Conservation (phyloP, 352 stramenopile genomes). For the Globisporangium radiosum region DNA sequence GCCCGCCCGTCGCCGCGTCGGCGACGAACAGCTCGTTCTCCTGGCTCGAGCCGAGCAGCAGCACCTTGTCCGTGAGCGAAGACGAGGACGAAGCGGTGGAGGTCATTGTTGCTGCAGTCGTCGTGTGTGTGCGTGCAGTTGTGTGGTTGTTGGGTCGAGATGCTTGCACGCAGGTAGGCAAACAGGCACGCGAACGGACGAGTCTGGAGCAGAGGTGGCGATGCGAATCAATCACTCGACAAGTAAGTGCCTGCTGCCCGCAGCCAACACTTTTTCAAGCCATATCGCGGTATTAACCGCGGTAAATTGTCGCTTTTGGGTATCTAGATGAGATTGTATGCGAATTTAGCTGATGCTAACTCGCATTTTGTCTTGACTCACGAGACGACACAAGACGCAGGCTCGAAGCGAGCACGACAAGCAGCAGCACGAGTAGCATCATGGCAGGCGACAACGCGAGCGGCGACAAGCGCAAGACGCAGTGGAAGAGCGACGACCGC, state of each 20-base stretch:
- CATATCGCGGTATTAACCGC: not conserved
- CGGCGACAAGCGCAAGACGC: conserved; percentile 48
- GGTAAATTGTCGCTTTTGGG: not conserved
- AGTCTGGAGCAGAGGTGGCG: not conserved
- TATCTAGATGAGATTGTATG: not conserved
- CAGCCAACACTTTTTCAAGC: not conserved
- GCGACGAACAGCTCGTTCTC: conserved; percentile 61
- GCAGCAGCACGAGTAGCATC: not conserved
- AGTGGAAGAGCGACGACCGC: conserved; percentile 34
- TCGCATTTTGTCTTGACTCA: not conserved
- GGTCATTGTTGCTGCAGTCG: conserved; percentile 15
- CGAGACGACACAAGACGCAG: not conserved
- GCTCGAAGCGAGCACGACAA: not conserved
- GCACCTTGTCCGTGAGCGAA: conserved; percentile 48
- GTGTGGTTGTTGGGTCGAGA: not conserved
- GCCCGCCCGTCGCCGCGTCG: conserved; percentile 47
- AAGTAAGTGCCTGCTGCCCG: not conserved
- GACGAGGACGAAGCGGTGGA: conserved; percentile 34
- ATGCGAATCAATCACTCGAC: not conserved
- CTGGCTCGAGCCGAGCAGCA: conserved; percentile 59
- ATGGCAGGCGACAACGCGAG: conserved; percentile 23
- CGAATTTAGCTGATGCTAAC: not conserved
- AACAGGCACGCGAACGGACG: not conserved
- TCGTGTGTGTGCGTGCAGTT: not conserved
- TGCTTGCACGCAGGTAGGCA: conserved; percentile 8